Percentiles rank a stretch among this genome's conserved stretches.
phyloP scores from a whole-genome alignment of 2,329 filamentous ascomycete genomes.

The Aspergillus pseudonomiae region DNA sequence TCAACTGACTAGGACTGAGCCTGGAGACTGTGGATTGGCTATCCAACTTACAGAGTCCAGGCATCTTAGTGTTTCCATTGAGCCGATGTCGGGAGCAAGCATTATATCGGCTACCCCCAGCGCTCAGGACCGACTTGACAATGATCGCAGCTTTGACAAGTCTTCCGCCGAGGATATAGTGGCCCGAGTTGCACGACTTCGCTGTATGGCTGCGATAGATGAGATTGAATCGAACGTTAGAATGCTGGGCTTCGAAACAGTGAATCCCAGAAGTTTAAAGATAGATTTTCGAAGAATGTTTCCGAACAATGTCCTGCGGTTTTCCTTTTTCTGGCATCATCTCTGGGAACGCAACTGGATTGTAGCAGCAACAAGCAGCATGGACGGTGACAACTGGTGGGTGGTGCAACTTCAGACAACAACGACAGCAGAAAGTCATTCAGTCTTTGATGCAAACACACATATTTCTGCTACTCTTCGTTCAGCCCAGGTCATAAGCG shows the following conservation, averaged over 20 bases:
- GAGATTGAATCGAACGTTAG: slow-evolving; percentile 42
- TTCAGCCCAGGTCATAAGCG: slow-evolving; percentile 35
- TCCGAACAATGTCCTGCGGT: slow-evolving; percentile 64
- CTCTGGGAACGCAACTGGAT: slow-evolving; percentile 77
- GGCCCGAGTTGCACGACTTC: slow-evolving; percentile 40
- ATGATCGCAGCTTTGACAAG: slow-evolving; percentile 62
- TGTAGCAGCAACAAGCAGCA: slow-evolving; percentile 69
- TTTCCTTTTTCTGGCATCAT: slow-evolving; percentile 69
- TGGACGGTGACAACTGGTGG: slow-evolving; percentile 79
- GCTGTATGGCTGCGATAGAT: slow-evolving; percentile 43
- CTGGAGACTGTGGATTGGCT: slow-evolving; percentile 67
- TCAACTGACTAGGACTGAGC: slow-evolving; percentile 61
- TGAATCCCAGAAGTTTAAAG: slow-evolving; percentile 40
- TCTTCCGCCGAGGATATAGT: slow-evolving; percentile 46
- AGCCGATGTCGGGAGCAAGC: slow-evolving; percentile 77
- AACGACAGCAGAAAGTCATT: slow-evolving; percentile 16
- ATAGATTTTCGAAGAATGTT: slow-evolving; percentile 61
- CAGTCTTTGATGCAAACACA: slow-evolving; percentile 13
- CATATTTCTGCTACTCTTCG: slow-evolving; percentile 23
- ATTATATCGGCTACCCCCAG: slow-evolving; percentile 68
- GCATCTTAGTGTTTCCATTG: slow-evolving; percentile 66
- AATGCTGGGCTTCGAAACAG: slow-evolving; percentile 41
- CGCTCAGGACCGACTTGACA: slow-evolving; percentile 62
- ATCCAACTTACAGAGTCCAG: slow-evolving; percentile 70
- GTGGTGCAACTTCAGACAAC: slow-evolving; percentile 52